phyloP scores from a whole-genome alignment of 805 yeast species.

The Cyberlindnera bimundalis region DNA sequence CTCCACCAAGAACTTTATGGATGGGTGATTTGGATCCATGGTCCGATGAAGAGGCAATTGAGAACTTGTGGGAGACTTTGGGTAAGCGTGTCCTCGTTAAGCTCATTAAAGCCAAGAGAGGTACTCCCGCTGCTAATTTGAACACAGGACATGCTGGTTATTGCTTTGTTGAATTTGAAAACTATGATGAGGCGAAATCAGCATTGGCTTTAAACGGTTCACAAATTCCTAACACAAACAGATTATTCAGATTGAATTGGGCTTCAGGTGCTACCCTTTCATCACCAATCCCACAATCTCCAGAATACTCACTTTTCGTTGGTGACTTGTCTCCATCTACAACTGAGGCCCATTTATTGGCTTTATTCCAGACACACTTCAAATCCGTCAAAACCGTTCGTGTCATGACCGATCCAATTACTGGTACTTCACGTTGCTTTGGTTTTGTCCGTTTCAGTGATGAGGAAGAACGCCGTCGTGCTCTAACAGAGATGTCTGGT shows the following conservation, averaged over 20 bases:
- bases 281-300: slow-evolving; percentile 68
- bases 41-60: slow-evolving; percentile 62
- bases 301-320: slow-evolving; percentile 76
- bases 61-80: slow-evolving; percentile 56
- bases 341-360: slow-evolving; percentile 73
- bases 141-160: slow-evolving; percentile 55
- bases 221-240: slow-evolving; percentile 57
- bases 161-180: slow-evolving; percentile 73
- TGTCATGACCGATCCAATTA: slow-evolving; percentile 82
- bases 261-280: slow-evolving; percentile 77
- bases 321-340: slow-evolving; percentile 78
- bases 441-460: slow-evolving; percentile 77
- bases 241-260: slow-evolving; percentile 76
- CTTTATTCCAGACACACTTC: slow-evolving; percentile 66
- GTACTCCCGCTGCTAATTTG: slow-evolving; percentile 32
- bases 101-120: slow-evolving; percentile 52
- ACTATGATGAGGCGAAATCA: slow-evolving; percentile 63
- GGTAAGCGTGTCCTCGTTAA: slow-evolving; percentile 60
- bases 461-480: slow-evolving; percentile 64
- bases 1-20: slow-evolving; percentile 73
- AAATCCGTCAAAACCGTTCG: slow-evolving; percentile 72
- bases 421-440: slow-evolving; percentile 74
- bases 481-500: slow-evolving; percentile 73
- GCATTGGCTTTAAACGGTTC: slow-evolving; percentile 67
- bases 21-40: slow-evolving; percentile 86